phyloP scores from a whole-genome alignment of 2,329 filamentous ascomycete genomes.

The Aspergillus thermomutatus region DNA sequence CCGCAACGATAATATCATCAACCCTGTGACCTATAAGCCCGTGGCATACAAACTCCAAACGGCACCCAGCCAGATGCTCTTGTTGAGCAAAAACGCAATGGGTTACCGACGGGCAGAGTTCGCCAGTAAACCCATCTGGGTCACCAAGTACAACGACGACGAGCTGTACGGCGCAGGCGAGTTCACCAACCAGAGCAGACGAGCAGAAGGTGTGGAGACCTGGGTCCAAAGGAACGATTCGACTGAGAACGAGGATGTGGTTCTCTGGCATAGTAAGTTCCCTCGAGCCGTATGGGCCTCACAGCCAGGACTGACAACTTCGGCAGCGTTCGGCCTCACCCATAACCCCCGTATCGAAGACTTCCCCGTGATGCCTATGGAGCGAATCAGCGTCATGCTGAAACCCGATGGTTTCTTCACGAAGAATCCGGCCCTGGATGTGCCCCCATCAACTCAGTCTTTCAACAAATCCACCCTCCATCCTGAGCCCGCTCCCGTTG shows the following conservation, averaged over 20 bases:
- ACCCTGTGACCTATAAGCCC: slow-evolving; percentile 53
- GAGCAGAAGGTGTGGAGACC: slow-evolving; percentile 52
- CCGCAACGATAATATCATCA: slow-evolving; percentile 50
- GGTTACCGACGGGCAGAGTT: slow-evolving; percentile 53
- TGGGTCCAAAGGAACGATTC: slow-evolving; percentile 49
- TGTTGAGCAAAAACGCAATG: slow-evolving; percentile 48
- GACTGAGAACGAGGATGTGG: slow-evolving; percentile 46
- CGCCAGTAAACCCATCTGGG: slow-evolving; percentile 54
- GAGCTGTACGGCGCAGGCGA: slow-evolving; percentile 54
- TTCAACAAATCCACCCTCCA: slow-evolving; percentile 43
- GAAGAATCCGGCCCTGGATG: slow-evolving; percentile 50
- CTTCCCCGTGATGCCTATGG: slow-evolving; percentile 66
- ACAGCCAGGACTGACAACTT: slow-evolving; percentile 7
- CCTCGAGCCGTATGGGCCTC: neutral
- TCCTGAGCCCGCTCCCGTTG: slow-evolving; percentile 14
- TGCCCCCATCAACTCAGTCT: slow-evolving; percentile 40
- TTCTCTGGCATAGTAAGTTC: slow-evolving; percentile 38
- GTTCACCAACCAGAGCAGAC: slow-evolving; percentile 57
- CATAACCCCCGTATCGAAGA: slow-evolving; percentile 64
- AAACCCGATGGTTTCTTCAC: slow-evolving; percentile 52
- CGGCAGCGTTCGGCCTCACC: slow-evolving; percentile 52
- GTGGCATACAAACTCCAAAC: slow-evolving; percentile 57
- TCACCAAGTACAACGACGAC: slow-evolving; percentile 52
- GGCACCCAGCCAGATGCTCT: slow-evolving; percentile 57
- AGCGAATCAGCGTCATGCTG: slow-evolving; percentile 48